Evolutionary conservation across 352 stramenopile genomes (phyloP), one percentile per base, ranked within the genome.

Genomic region (Pythium guiyangense): DNA sequence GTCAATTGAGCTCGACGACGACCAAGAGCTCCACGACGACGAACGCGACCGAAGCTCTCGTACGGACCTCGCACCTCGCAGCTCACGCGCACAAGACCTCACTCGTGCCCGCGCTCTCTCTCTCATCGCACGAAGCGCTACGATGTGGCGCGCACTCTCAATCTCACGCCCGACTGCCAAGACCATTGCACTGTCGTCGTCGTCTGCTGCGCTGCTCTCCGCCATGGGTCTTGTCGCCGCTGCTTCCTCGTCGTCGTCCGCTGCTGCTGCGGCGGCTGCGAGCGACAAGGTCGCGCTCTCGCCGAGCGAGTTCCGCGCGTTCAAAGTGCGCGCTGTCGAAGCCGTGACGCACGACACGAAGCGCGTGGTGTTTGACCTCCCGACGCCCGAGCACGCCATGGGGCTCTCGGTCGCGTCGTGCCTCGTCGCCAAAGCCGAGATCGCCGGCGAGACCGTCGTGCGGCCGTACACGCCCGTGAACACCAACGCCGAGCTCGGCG

Each of bases 401-500:
- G 84, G 84, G 42, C 52, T 92, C 49, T 64, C 62, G 20, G 76
- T 74, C 15, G 56, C 79, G n/a, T 82, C 74, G 52, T 76, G 69
- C 35, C 62, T 92, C 26, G 47, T 94, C 52, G 77, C 79, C n/a
- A 76, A 80, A 56, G 81, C 79, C 50, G 73, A 76, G 46, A 68
- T 92, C 50, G 60, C 84, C 68, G 83, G 78, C 62, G 93, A 95
- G 74, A 73, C 59, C 18, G 71, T 96, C 10, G 62, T 88, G 15
- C 74, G 88, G 15, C 80, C 89, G 14, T 97, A 97, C 75, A 97
- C 89, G 51, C 91, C 91, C 11, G 85, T 71, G 50, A 93, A 91
- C 61, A 65, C 86, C 54, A 92, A 95, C 63, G 71, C 78, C 25
- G 79, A 94, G 67, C 84, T 76, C 45, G 90, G 87, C 34, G 84